Percentiles rank a stretch among this genome's conserved stretches.
These are phyloP conservation scores for Mortierella polycephala DNA, from an alignment of 371 early-diverging fungal genomes.

Conservation along the genomic window DNA sequence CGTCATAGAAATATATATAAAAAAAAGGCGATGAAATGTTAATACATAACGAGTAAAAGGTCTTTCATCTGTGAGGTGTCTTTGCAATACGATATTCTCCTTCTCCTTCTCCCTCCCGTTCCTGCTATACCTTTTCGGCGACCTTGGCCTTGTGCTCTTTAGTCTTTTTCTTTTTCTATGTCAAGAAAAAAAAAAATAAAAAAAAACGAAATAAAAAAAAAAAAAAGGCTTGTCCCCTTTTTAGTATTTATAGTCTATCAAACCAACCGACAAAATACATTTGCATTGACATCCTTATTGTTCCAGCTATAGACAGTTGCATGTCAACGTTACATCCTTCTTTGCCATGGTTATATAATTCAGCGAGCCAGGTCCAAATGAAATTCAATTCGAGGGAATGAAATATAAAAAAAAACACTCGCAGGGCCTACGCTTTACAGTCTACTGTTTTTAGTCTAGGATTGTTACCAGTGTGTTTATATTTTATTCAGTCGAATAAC, in stretches of 20 bases:
- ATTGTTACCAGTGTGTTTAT: too few species aligned
- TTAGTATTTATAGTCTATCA: not conserved
- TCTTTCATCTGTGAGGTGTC: not conserved
- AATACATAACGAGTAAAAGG: too few species aligned
- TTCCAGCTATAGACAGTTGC: not conserved
- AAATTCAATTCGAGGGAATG: not conserved
- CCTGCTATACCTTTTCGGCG: slow-evolving; percentile 37
- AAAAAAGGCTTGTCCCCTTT: not conserved
- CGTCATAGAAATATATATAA: not conserved
- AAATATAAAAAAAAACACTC: not conserved
- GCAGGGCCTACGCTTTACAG: too few species aligned
- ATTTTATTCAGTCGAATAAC: too few species aligned
- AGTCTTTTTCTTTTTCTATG: slow-evolving; percentile 49
- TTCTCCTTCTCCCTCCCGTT: not conserved
- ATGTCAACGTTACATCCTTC: slow-evolving; percentile 40
- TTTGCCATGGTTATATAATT: slow-evolving; percentile 32
- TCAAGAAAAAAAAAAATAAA: not conserved
- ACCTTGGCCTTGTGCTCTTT: slow-evolving; percentile 55
- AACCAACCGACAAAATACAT: too few species aligned
- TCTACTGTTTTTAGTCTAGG: too few species aligned
- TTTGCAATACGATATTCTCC: not conserved
- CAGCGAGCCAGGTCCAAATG: not conserved
- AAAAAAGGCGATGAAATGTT: not conserved
- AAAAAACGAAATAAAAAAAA: not conserved
- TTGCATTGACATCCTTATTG: not conserved